A percentile compares a stretch with the other conserved stretches of the same genome.
Conservation (phyloP, 768 basidiomycete species). For the Podaxis rugospora region DNA sequence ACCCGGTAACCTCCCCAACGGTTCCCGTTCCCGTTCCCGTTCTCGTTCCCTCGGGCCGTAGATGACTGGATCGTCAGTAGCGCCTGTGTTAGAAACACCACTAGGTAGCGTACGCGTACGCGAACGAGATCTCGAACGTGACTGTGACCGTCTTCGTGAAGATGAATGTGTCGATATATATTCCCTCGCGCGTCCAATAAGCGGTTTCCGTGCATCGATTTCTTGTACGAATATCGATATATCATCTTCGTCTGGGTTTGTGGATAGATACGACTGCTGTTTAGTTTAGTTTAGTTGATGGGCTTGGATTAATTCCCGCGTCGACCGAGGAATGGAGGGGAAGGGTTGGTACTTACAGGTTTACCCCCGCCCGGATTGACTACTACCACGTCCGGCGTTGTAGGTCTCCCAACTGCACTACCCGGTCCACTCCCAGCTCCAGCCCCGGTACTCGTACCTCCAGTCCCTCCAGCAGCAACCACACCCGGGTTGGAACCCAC, state of each 20-base stretch:
- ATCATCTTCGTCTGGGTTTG: slow-evolving; percentile 67
- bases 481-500: slow-evolving; percentile 10
- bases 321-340: no score
- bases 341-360: background rate
- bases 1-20: background rate
- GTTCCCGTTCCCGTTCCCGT: background rate
- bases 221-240: slow-evolving; percentile 76
- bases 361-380: background rate
- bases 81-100: no score
- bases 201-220: slow-evolving; percentile 66
- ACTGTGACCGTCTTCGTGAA: no score
- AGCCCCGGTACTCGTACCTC: background rate
- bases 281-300: no score
- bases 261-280: slow-evolving; percentile 5
- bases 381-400: slow-evolving; percentile 3
- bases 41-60: background rate
- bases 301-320: no score
- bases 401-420: slow-evolving; percentile 25
- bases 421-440: slow-evolving; percentile 9
- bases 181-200: slow-evolving; percentile 34
- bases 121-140: background rate
- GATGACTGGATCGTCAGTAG: no score
- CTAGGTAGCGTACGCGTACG: background rate
- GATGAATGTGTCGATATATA: background rate
- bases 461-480: background rate